Base-by-base conservation (phyloP, 2,329 filamentous ascomycete species). In the Cercospora beticola region DNA sequence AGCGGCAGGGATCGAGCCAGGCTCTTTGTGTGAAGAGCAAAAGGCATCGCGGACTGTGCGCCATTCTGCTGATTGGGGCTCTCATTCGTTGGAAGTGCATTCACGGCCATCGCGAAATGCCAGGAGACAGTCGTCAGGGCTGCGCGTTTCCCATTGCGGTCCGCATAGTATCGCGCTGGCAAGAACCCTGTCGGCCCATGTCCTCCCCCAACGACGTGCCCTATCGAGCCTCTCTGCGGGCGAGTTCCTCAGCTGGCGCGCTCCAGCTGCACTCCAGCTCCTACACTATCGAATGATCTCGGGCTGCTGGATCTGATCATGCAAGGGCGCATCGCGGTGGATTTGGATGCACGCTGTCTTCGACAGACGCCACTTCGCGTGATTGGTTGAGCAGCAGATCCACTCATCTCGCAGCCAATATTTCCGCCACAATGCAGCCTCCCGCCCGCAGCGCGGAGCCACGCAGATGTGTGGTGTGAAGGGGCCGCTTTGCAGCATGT, bases 351-450 rank as follows among this genome's bases (percentile, higher is more conserved):
- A 43, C 36, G 36, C 36, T n/a, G 36, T 43, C 36, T 43, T 43
- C 36, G 36, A 43, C 36, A 7, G 36, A 43, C 36, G 36, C 54
- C 23, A 30, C 54, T 9, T 28, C 54, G 26, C 54, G 16, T n/a
- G 26, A 58, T 58, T 58, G 54, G 54, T 58, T 16, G 54, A 26
- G 54, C 23, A n/a, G 54, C 54, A 10, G 54, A 9, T 30, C 26
- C 54, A 30, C 54, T 58, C 54, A 58, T 58, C 54, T 58, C 54
- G 54, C 54, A 33, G 28, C 26, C 54, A 58, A 58, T 58, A 58
- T 33, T 30, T 58, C 54, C 54, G 54, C 54, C 54, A 58, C 54
- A 1, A 58, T 58, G 54, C 54, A 58, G 54, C 26, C 54, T 52
- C 54, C 54, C 26, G 26, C 54, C 54, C 28, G 5, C 54, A n/a